These are phyloP conservation scores for Beauveria asiatica DNA, from an alignment of 2,329 filamentous ascomycete species.

Conservation along the genomic window DNA sequence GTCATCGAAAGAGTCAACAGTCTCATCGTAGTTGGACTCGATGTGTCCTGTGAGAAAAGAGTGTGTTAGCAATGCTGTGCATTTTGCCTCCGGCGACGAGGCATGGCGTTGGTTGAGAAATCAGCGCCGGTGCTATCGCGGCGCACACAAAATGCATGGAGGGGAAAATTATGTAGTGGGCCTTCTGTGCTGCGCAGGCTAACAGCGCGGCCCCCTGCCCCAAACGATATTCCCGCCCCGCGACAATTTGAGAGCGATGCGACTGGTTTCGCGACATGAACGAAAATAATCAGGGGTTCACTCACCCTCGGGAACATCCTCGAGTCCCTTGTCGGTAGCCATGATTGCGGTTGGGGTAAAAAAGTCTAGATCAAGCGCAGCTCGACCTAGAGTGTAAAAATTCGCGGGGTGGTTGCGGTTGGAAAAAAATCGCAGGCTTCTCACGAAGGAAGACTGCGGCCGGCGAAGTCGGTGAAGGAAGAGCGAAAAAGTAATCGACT, in stretches of 20 bases:
- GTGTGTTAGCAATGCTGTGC: conserved; percentile 13
- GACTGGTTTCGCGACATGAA: neutral
- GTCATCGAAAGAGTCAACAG: conserved; percentile 96
- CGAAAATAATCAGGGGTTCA: conserved; percentile 20
- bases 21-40: conserved; percentile 99
- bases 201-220: neutral
- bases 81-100: neutral
- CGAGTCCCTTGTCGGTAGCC: conserved; percentile 96
- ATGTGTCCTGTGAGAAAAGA: conserved; percentile 72
- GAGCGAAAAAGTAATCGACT: conserved; percentile 28
- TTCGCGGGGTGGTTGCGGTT: conserved; percentile 30
- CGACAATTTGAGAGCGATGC: conserved; percentile 7
- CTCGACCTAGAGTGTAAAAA: conserved; percentile 56
- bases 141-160: conserved; percentile 5
- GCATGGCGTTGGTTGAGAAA: neutral
- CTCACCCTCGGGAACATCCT: conserved; percentile 94
- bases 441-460: conserved; percentile 26
- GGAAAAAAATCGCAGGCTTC: conserved; percentile 30
- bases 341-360: conserved; percentile 68
- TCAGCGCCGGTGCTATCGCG: neutral
- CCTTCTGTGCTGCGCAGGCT: neutral
- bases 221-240: conserved; percentile 6
- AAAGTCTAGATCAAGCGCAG: conserved; percentile 67
- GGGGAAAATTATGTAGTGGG: conserved; percentile 10
- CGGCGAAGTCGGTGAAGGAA: conserved; percentile 14